Evolutionary conservation across 768 basidiomycete species (phyloP).

Genomic region (Psilocybe cyanescens): DNA sequence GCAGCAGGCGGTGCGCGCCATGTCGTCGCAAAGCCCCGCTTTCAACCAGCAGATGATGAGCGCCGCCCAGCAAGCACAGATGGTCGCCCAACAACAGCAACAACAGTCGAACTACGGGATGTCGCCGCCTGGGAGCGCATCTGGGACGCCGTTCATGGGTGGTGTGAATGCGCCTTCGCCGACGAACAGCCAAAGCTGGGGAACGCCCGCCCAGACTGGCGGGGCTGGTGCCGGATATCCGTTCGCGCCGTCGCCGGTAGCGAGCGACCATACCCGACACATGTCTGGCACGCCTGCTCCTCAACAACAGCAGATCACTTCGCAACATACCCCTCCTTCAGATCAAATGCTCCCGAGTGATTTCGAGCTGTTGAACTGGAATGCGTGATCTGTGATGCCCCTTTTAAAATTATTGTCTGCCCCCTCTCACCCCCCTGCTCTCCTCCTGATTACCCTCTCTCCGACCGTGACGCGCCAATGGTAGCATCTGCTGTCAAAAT

Average conservation of each 20-base stretch:
- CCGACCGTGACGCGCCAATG: background rate
- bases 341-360: constrained; percentile 50
- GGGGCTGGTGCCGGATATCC: constrained; percentile 34
- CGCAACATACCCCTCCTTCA: constrained; percentile 43
- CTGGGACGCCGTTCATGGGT: constrained; percentile 27
- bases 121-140: constrained; percentile 45
- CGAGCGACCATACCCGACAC: constrained; percentile 44
- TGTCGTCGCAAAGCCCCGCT: constrained; percentile 37
- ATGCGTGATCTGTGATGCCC: constrained; percentile 32
- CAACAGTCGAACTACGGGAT: constrained; percentile 39
- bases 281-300: constrained; percentile 57
- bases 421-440: background rate
- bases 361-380: constrained; percentile 66
- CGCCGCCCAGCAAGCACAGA: constrained; percentile 20
- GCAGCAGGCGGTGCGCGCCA: constrained; percentile 38
- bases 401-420: constrained; percentile 1
- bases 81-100: constrained; percentile 26
- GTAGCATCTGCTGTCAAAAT: constrained; percentile 5
- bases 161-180: constrained; percentile 33
- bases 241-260: constrained; percentile 40
- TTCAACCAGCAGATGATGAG: constrained; percentile 40
- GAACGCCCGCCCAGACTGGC: constrained; percentile 20
- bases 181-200: constrained; percentile 37
- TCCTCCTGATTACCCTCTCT: constrained; percentile 4
- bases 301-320: constrained; percentile 36